phyloP scores from a whole-genome alignment of 75 land plant species.

The Cryptomeria japonica region DNA sequence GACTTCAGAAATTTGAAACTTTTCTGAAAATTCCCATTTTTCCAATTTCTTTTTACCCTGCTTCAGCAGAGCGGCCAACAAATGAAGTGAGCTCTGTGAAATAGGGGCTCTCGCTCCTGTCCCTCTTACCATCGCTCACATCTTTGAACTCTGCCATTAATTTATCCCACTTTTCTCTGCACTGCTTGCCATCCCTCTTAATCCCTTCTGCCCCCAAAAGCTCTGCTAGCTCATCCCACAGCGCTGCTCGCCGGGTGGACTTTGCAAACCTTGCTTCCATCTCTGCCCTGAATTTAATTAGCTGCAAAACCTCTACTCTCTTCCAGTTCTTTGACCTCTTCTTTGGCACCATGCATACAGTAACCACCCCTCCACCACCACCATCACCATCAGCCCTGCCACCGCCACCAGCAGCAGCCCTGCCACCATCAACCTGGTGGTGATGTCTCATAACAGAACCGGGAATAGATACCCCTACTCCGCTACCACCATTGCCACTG shows the following conservation, averaged over 20 bases:
- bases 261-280: conserved; percentile 41
- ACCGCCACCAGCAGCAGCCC: conserved; percentile 16
- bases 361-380: neutral
- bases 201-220: conserved; percentile 36
- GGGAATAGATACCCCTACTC: conserved; percentile 26
- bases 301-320: conserved; percentile 43
- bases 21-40: neutral
- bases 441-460: conserved; percentile 38
- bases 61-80: conserved; percentile 1
- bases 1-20: neutral
- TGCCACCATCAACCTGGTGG: conserved; percentile 30
- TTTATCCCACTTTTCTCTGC: conserved; percentile 58
- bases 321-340: conserved; percentile 58
- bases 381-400: neutral
- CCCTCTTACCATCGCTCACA: conserved; percentile 46
- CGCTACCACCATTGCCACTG: conserved; percentile 33
- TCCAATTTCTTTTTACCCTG: neutral
- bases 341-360: conserved; percentile 23
- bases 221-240: conserved; percentile 52
- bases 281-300: conserved; percentile 41
- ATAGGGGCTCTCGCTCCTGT: conserved; percentile 45
- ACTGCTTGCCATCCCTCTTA: conserved; percentile 53
- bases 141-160: conserved; percentile 55
- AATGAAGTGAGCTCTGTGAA: conserved; percentile 30
- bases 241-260: conserved; percentile 40